Evolutionary conservation across 768 basidiomycete genomes (phyloP).

Genomic region (Cytidiella melzeri): DNA sequence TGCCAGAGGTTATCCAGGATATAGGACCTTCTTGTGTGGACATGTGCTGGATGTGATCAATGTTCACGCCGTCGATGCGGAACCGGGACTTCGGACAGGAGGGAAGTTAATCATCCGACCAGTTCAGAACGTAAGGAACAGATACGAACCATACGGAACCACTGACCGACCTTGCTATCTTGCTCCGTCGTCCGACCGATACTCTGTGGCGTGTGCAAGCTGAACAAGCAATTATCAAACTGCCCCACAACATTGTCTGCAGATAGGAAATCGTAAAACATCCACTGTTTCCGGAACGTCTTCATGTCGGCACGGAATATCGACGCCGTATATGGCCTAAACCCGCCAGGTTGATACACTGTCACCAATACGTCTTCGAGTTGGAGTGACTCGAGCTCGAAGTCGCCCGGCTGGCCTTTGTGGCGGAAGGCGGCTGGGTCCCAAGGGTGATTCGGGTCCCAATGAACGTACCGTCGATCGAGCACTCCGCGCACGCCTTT

Average conservation of each 20-base stretch:
- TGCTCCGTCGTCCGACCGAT: conserved; percentile 86
- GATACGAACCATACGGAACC: conserved; percentile 77
- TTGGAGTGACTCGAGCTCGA: conserved; percentile 83
- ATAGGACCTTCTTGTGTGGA: conserved; percentile 82
- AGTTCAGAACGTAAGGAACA: neutral
- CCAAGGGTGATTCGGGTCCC: conserved; percentile 77
- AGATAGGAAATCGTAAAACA: conserved; percentile 87
- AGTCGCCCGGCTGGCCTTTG: conserved; percentile 69
- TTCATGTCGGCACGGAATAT: conserved; percentile 91
- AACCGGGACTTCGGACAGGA: conserved; percentile 67
- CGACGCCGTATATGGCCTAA: conserved; percentile 86
- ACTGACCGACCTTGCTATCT: conserved; percentile 76
- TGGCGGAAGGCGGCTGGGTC: conserved; percentile 82
- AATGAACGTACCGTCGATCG: conserved; percentile 81
- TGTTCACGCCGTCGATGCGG: conserved; percentile 92
- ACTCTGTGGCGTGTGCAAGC: conserved; percentile 92
- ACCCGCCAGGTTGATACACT: conserved; percentile 88
- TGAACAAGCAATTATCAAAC: conserved; percentile 96
- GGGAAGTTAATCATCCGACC: neutral
- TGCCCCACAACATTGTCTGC: conserved; percentile 97
- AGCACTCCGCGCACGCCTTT: conserved; percentile 92
- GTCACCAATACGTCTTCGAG: conserved; percentile 93
- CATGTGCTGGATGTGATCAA: conserved; percentile 89
- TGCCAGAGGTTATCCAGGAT: conserved; percentile 97
- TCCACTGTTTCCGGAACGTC: conserved; percentile 83